Conservation (phyloP, 108 stramenopile species). For the Parmales sp. region DNA sequence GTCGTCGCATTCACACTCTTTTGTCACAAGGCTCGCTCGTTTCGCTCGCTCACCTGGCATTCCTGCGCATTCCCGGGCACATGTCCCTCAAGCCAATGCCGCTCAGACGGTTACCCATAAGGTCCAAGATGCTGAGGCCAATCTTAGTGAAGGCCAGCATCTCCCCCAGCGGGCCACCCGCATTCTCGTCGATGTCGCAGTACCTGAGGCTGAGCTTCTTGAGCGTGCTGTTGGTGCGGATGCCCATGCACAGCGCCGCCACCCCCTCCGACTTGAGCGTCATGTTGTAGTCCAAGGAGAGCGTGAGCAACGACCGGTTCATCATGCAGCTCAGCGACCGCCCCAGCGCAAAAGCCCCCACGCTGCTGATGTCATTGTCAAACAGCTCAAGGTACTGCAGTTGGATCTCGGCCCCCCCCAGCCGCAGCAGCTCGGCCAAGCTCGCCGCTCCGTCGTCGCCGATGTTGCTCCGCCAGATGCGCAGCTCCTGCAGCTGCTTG, state of each 20-base stretch:
- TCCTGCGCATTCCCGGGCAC: constrained; percentile 28
- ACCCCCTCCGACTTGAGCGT: constrained; percentile 31
- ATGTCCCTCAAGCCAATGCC: constrained; percentile 30
- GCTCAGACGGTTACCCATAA: constrained; percentile 31
- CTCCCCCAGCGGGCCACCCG: constrained; percentile 31
- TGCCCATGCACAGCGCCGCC: constrained; percentile 38
- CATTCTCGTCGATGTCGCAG: constrained; percentile 35
- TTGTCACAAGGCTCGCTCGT: too few species aligned
- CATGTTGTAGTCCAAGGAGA: constrained; percentile 45
- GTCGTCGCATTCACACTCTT: too few species aligned
- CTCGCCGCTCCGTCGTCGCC: constrained; percentile 43
- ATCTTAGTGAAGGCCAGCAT: constrained; percentile 30
- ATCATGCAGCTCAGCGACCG: constrained; percentile 29
- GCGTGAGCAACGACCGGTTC: constrained; percentile 34
- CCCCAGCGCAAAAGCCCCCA: constrained; percentile 38
- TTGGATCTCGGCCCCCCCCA: constrained; percentile 36
- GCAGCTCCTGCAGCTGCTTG: constrained; percentile 32
- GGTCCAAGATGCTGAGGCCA: constrained; percentile 25
- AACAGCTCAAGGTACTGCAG: constrained; percentile 38
- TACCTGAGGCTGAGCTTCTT: constrained; percentile 37
- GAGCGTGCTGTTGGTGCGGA: constrained; percentile 42
- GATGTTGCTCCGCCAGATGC: constrained; percentile 31
- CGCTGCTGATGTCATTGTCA: constrained; percentile 30
- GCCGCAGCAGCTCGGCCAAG: constrained; percentile 33
- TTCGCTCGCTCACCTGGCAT: too few species aligned